These are phyloP conservation scores for Colletotrichum somersetense DNA, from an alignment of 2,329 filamentous ascomycete genomes.

Conservation along the genomic window DNA sequence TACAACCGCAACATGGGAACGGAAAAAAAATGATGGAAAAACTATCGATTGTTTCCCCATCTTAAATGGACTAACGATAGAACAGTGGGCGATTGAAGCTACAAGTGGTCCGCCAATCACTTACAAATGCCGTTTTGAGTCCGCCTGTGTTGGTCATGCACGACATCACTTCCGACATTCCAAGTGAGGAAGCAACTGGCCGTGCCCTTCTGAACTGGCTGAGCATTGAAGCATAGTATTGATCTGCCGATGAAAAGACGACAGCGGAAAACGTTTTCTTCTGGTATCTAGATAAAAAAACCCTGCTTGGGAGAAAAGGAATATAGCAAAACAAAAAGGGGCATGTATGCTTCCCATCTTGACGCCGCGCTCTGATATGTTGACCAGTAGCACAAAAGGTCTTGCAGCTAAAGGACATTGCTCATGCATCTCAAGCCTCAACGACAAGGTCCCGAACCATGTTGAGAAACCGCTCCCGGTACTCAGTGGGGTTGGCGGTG, in stretches of 20 bases:
- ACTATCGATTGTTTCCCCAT: neutral
- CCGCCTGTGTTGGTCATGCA: neutral
- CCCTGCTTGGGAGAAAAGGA: neutral
- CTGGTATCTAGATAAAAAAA: neutral
- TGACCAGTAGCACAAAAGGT: neutral
- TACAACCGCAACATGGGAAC: no score
- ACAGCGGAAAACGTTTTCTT: neutral
- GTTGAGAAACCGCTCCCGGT: slow-evolving; percentile 66
- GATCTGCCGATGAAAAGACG: neutral
- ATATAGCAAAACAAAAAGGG: neutral
- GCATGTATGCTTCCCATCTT: neutral
- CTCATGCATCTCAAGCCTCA: slow-evolving; percentile 47
- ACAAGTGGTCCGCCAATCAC: neutral
- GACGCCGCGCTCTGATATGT: slow-evolving; percentile 5
- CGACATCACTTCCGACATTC: neutral
- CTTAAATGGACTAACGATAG: neutral
- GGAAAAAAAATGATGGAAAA: neutral
- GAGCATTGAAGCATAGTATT: neutral
- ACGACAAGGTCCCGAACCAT: slow-evolving; percentile 61
- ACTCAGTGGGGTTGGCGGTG: slow-evolving; percentile 77
- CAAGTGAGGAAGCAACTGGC: neutral
- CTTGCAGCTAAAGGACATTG: slow-evolving; percentile 1
- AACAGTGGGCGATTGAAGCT: neutral
- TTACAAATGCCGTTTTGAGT: neutral
- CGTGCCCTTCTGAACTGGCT: neutral